Evolutionary conservation across 345 rosid genomes (phyloP).

Genomic region (Hibiscus mutabilis): DNA sequence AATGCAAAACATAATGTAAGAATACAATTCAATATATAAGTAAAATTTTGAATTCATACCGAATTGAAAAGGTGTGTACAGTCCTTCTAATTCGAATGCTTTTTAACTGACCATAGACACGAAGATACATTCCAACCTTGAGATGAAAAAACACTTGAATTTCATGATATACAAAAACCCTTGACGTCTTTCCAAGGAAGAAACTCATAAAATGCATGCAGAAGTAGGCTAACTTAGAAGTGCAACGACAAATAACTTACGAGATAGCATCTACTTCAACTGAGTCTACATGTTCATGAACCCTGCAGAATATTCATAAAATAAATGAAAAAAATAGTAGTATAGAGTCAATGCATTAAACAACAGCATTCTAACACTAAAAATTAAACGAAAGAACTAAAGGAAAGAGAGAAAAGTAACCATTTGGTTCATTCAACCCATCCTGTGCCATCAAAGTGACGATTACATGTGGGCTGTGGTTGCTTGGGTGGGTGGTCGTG

Average conservation of each 20-base stretch:
- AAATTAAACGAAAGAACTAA: not conserved
- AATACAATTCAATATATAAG: not conserved
- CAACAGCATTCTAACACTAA: not conserved
- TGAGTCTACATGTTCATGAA: constrained; percentile 57
- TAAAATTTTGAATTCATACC: constrained; percentile 31
- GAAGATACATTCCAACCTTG: constrained; percentile 82
- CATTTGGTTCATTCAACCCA: constrained; percentile 76
- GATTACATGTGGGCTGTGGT: too few species aligned
- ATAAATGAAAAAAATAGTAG: not conserved
- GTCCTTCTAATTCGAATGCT: constrained; percentile 65
- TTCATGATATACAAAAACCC: not conserved
- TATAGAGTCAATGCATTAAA: not conserved
- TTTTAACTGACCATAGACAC: constrained; percentile 77
- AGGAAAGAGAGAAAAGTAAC: constrained; percentile 24
- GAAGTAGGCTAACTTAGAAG: not conserved
- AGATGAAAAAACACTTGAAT: not conserved
- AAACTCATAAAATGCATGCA: not conserved
- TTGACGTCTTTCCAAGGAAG: not conserved
- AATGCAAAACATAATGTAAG: not conserved
- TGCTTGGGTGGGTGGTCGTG: too few species aligned
- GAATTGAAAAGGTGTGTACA: constrained; percentile 62
- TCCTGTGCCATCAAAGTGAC: constrained; percentile 60
- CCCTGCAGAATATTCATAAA: constrained; percentile 41
- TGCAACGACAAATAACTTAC: constrained; percentile 28
- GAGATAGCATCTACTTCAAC: constrained; percentile 63